phyloP scores from a whole-genome alignment of 2,329 filamentous ascomycete genomes.

The Zymoseptoria brevis region DNA sequence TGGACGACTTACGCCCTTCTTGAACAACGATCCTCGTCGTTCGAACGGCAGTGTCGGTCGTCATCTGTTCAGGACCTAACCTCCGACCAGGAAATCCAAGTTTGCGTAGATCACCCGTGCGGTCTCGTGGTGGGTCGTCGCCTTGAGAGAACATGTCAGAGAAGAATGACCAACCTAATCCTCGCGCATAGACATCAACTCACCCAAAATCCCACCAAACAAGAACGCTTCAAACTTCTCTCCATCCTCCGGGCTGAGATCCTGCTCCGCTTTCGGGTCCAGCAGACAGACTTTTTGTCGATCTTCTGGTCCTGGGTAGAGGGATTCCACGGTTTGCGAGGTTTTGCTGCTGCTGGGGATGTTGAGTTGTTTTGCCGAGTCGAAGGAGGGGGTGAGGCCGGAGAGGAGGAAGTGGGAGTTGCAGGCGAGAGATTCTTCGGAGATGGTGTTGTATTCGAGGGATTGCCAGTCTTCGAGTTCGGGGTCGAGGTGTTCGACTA shows the following conservation, averaged over 20 bases:
- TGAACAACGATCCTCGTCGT: constrained; percentile 86
- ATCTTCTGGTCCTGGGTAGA: constrained; percentile 54
- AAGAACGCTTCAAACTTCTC: constrained; percentile 81
- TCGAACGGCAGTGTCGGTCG: constrained; percentile 90
- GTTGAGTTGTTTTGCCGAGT: constrained; percentile 28
- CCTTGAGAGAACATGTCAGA: background rate
- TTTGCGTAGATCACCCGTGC: constrained; percentile 88
- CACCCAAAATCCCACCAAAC: constrained; percentile 87
- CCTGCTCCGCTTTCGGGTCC: constrained; percentile 74
- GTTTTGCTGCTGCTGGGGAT: constrained; percentile 13
- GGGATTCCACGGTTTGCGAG: constrained; percentile 63
- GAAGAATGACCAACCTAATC: background rate
- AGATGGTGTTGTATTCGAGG: constrained; percentile 85
- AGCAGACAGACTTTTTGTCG: constrained; percentile 78
- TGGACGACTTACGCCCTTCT: constrained; percentile 58
- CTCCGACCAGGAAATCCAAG: constrained; percentile 86
- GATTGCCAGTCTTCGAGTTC: constrained; percentile 92
- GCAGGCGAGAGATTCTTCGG: constrained; percentile 63
- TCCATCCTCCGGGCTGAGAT: constrained; percentile 76
- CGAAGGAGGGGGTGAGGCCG: constrained; percentile 46
- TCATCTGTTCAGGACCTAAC: constrained; percentile 92
- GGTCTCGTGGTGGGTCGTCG: constrained; percentile 49
- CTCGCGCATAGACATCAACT: background rate
- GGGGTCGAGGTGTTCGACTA: constrained; percentile 93
- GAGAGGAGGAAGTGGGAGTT: constrained; percentile 43